A percentile compares a stretch with the other conserved stretches of the same genome.
Conservation (phyloP, 768 basidiomycete genomes). For the Dacryopinax spathularia region DNA sequence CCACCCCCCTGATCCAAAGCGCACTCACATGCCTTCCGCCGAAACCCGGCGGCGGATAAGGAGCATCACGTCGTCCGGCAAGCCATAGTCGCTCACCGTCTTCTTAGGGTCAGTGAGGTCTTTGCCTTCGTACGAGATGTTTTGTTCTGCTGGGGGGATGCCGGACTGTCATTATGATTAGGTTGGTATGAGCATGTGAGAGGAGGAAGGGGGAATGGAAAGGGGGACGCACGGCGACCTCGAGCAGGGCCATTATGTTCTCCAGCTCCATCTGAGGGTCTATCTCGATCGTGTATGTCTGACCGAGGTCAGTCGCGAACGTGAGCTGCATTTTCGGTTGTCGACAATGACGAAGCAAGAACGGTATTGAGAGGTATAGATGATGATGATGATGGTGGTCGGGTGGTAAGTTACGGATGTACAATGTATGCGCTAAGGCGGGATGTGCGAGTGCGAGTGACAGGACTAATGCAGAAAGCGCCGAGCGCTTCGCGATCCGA, state of each 20-base stretch:
- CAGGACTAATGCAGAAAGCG: too few species aligned
- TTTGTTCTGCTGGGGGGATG: constrained; percentile 57
- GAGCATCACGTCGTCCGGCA: constrained; percentile 51
- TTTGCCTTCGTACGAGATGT: constrained; percentile 49
- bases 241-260: constrained; percentile 84
- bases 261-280: constrained; percentile 83
- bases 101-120: constrained; percentile 52
- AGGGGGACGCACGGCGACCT: constrained; percentile 66
- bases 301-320: constrained; percentile 27
- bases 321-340: constrained; percentile 23
- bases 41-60: constrained; percentile 48
- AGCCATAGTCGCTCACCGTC: constrained; percentile 53
- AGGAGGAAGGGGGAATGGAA: not conserved
- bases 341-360: not conserved
- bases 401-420: too few species aligned
- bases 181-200: not conserved
- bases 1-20: not conserved
- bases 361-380: not conserved
- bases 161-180: constrained; percentile 46
- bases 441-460: too few species aligned
- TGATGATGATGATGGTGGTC: too few species aligned
- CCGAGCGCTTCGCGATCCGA: too few species aligned
- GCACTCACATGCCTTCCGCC: constrained; percentile 30
- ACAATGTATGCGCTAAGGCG: too few species aligned
- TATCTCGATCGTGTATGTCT: constrained; percentile 48